A percentile compares a stretch with the other conserved stretches of the same genome.
Conservation (phyloP, 1,284 basidiomycete species). For the Ustilago hordei region DNA sequence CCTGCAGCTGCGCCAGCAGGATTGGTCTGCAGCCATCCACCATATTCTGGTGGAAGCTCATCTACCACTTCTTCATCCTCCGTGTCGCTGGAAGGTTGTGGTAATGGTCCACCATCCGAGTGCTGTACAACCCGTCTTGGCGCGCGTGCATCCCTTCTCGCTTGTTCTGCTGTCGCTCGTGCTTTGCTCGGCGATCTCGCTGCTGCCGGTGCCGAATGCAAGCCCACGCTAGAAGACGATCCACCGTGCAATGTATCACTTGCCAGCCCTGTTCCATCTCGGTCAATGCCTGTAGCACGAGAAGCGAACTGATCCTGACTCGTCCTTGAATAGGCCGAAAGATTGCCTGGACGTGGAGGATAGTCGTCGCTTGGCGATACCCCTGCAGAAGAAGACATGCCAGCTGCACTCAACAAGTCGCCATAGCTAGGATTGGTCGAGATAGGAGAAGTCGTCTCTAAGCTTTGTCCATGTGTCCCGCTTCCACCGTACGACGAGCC, state of each 20-base stretch:
- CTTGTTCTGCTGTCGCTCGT: conserved; percentile 21
- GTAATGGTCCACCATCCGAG: conserved; percentile 48
- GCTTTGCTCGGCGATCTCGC: conserved; percentile 21
- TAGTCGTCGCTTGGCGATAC: conserved; percentile 24
- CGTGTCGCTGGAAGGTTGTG: conserved; percentile 46
- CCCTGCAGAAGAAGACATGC: conserved; percentile 8
- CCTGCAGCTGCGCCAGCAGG: conserved; percentile 3
- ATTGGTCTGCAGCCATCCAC: conserved; percentile 42
- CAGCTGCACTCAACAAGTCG: conserved; percentile 34
- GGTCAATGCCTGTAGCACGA: conserved; percentile 2
- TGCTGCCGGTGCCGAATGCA: conserved; percentile 22
- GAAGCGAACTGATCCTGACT: conserved; percentile 30
- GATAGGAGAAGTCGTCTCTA: conserved; percentile 36
- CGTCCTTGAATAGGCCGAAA: conserved; percentile 21
- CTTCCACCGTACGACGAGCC: conserved; percentile 11
- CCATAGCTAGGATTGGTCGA: conserved; percentile 43
- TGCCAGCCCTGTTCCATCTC: neutral
- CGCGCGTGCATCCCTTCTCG: conserved; percentile 24
- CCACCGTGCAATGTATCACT: conserved; percentile 1
- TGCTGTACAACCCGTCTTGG: conserved; percentile 39
- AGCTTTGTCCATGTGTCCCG: conserved; percentile 18
- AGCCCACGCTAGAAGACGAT: conserved; percentile 7
- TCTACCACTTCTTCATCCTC: conserved; percentile 51
- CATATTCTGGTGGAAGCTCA: conserved; percentile 53
- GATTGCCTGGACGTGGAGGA: conserved; percentile 18